Evolutionary conservation across 2,329 filamentous ascomycete species (phyloP).

Genomic region (Venturia asperata): DNA sequence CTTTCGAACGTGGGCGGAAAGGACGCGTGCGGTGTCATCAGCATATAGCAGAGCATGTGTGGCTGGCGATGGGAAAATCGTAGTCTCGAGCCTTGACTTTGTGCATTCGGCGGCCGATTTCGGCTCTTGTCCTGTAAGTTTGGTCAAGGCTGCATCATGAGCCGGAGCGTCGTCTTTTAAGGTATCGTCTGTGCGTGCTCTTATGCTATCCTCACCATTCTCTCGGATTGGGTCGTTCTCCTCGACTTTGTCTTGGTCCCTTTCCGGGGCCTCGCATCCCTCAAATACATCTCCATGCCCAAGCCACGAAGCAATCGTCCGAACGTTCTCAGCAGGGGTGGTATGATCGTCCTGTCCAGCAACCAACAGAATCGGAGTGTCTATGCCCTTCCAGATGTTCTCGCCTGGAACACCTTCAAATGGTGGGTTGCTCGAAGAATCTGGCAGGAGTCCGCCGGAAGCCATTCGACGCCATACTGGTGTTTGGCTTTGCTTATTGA

Average conservation of each 20-base stretch:
- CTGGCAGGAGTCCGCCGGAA: constrained; percentile 59
- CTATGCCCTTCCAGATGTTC: constrained; percentile 65
- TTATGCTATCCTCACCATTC: background rate
- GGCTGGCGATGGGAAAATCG: constrained; percentile 66
- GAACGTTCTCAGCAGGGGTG: constrained; percentile 63
- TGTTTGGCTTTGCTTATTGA: constrained; percentile 77
- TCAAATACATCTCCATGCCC: constrained; percentile 27
- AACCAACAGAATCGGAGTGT: constrained; percentile 69
- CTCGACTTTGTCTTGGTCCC: background rate
- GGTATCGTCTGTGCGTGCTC: background rate
- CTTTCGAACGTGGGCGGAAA: constrained; percentile 74
- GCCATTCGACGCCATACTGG: constrained; percentile 78
- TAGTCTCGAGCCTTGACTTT: constrained; percentile 53
- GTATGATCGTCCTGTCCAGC: constrained; percentile 70
- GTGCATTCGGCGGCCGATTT: constrained; percentile 35
- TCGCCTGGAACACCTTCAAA: constrained; percentile 61
- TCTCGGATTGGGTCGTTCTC: background rate
- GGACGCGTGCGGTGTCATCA: constrained; percentile 63
- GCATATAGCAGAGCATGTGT: constrained; percentile 81
- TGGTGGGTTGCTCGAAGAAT: constrained; percentile 49
- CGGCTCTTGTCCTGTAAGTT: constrained; percentile 24
- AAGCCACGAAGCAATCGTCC: constrained; percentile 53
- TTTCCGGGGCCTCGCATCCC: too few relatives aligned
- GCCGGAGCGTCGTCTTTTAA: background rate
- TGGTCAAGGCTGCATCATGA: background rate